phyloP scores from a whole-genome alignment of 2,329 filamentous ascomycete genomes.

The Myriosclerotinia scirpicola region DNA sequence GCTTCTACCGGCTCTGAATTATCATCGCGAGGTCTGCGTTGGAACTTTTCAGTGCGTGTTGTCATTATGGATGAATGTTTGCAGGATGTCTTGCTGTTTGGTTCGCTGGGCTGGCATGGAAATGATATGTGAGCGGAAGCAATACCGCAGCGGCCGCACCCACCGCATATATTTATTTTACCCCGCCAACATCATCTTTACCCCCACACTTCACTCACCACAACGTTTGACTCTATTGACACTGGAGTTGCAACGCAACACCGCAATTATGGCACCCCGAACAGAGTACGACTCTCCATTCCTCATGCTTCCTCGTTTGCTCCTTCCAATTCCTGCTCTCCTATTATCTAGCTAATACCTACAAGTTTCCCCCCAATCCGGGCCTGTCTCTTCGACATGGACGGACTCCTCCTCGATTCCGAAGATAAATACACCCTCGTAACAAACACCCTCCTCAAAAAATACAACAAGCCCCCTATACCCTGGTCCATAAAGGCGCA shows the following conservation, averaged over 20 bases:
- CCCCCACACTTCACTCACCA: conserved; percentile 19
- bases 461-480: conserved; percentile 71
- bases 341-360: not conserved
- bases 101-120: conserved; percentile 22
- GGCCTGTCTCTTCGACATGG: conserved; percentile 98
- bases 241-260: not conserved
- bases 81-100: conserved; percentile 10
- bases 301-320: not conserved
- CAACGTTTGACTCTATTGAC: not conserved
- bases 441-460: conserved; percentile 77
- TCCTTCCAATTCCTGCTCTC: too few relatives aligned
- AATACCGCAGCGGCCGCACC: conserved; percentile 7
- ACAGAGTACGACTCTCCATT: conserved; percentile 28
- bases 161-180: not conserved
- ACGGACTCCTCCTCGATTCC: conserved; percentile 89
- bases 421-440: conserved; percentile 88
- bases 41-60: conserved; percentile 39
- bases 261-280: conserved; percentile 26
- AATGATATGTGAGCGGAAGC: conserved; percentile 18
- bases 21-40: conserved; percentile 37
- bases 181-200: conserved; percentile 13
- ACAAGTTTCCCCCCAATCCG: conserved; percentile 75
- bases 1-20: conserved; percentile 27
- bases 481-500: conserved; percentile 95
- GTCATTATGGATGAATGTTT: conserved; percentile 34